Percentiles rank a stretch among this genome's conserved stretches.
Conservation (phyloP, 345 rosid genomes). For the Eucalyptus pauciflora region DNA sequence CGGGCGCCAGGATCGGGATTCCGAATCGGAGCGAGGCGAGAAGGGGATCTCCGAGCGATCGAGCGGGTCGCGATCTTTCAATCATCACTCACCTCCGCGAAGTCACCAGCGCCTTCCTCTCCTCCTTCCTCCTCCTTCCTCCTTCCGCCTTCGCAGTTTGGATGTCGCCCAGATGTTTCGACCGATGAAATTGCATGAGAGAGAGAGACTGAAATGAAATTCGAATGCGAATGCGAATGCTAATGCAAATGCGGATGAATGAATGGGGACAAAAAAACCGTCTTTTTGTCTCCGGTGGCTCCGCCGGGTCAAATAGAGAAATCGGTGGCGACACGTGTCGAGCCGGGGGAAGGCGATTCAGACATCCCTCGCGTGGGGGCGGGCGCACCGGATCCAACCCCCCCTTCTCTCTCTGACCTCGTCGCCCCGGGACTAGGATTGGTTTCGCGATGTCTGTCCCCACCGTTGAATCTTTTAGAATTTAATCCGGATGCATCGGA, state of each 20-base stretch:
- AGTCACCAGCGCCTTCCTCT: not conserved
- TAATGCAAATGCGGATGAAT: not conserved
- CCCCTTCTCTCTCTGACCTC: not conserved
- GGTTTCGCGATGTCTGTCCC: not conserved
- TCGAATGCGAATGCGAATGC: not conserved
- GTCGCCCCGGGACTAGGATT: not conserved
- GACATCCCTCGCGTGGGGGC: not conserved
- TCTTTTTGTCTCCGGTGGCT: conserved; percentile 15
- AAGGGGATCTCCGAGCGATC: not conserved
- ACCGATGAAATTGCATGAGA: not conserved
- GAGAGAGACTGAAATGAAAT: not conserved
- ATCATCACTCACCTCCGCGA: not conserved
- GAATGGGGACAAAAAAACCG: not conserved
- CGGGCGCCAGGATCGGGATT: not conserved
- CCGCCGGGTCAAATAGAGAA: conserved; percentile 26
- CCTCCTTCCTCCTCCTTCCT: not conserved
- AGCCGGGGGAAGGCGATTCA: not conserved
- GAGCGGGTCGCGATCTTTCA: not conserved
- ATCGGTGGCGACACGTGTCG: conserved; percentile 7
- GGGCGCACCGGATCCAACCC: not conserved
- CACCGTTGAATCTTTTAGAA: not conserved
- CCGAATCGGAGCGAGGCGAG: not conserved
- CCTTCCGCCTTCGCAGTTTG: not conserved
- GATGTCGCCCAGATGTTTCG: not conserved
- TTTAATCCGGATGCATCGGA: not conserved